phyloP scores from a whole-genome alignment of 2,329 filamentous ascomycete genomes.

The Exophiala aquamarina region DNA sequence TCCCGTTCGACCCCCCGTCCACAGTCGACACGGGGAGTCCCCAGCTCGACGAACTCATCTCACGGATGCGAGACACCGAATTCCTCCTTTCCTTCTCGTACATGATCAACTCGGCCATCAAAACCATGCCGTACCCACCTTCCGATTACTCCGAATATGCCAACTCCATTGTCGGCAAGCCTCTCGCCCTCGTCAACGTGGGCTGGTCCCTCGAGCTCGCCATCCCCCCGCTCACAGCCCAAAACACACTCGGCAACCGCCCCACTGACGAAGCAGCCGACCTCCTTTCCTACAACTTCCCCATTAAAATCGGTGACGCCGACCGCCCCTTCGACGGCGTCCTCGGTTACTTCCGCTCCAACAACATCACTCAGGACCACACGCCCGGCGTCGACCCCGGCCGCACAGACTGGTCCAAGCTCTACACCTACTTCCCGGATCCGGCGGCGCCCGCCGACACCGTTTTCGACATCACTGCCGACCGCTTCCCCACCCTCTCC shows the following conservation, averaged over 20 bases:
- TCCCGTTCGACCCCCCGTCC: slow-evolving; percentile 25
- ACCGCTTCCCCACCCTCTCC: slow-evolving; percentile 2
- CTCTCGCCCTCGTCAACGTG: slow-evolving; percentile 34
- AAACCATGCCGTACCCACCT: slow-evolving; percentile 33
- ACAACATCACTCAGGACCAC: background rate
- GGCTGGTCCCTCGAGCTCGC: slow-evolving; percentile 34
- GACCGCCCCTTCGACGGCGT: slow-evolving; percentile 39
- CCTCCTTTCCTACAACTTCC: slow-evolving; percentile 34
- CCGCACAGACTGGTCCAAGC: background rate
- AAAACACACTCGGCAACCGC: slow-evolving; percentile 5
- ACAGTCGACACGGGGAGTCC: background rate
- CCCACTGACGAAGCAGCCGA: background rate
- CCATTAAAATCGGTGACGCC: slow-evolving; percentile 39
- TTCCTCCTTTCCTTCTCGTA: slow-evolving; percentile 29
- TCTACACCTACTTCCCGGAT: slow-evolving; percentile 1
- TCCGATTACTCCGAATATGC: slow-evolving; percentile 36
- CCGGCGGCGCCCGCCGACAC: background rate
- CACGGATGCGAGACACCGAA: background rate
- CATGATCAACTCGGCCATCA: slow-evolving; percentile 38
- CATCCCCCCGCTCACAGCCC: slow-evolving; percentile 6
- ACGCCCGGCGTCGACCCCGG: no score
- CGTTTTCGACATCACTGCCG: background rate
- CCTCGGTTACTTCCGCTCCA: slow-evolving; percentile 40
- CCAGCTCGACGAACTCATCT: slow-evolving; percentile 24
- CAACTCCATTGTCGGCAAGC: slow-evolving; percentile 33